phyloP scores from a whole-genome alignment of 2,329 filamentous ascomycete species.

The Calonectria henricotiae region DNA sequence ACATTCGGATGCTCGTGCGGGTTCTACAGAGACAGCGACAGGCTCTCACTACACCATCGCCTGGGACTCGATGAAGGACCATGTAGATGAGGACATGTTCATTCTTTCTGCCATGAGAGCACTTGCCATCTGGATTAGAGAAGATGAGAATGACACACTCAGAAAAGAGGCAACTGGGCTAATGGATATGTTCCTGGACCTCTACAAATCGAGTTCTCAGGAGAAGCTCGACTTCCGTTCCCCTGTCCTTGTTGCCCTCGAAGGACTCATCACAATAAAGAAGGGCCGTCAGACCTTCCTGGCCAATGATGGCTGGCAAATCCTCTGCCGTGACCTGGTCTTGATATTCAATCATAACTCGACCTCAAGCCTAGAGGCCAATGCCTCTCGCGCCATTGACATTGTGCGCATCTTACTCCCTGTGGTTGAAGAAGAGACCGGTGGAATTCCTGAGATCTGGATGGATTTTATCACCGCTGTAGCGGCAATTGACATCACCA shows the following conservation, averaged over 20 bases:
- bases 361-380: slow-evolving; percentile 46
- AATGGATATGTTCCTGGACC: slow-evolving; percentile 75
- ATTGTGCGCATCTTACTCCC: slow-evolving; percentile 71
- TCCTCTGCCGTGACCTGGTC: slow-evolving; percentile 68
- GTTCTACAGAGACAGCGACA: slow-evolving; percentile 62
- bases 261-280: slow-evolving; percentile 69
- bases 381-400: slow-evolving; percentile 67
- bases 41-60: slow-evolving; percentile 67
- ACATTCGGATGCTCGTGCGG: slow-evolving; percentile 70
- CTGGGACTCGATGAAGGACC: slow-evolving; percentile 72
- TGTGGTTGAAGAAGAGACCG: slow-evolving; percentile 65
- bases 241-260: slow-evolving; percentile 73
- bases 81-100: slow-evolving; percentile 70
- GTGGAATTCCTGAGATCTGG: slow-evolving; percentile 69
- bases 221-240: slow-evolving; percentile 69
- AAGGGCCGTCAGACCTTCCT: slow-evolving; percentile 67
- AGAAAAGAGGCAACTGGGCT: slow-evolving; percentile 73
- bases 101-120: slow-evolving; percentile 73
- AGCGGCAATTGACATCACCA: slow-evolving; percentile 65
- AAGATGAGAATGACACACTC: slow-evolving; percentile 76
- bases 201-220: slow-evolving; percentile 66
- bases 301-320: slow-evolving; percentile 69
- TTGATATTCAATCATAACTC: slow-evolving; percentile 60
- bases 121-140: slow-evolving; percentile 78
- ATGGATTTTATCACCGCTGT: slow-evolving; percentile 70